Percentiles rank a stretch among this genome's conserved stretches.
Evolutionary conservation across 208 protist species (phyloP).

Genomic region (Blechomonas ayalai): DNA sequence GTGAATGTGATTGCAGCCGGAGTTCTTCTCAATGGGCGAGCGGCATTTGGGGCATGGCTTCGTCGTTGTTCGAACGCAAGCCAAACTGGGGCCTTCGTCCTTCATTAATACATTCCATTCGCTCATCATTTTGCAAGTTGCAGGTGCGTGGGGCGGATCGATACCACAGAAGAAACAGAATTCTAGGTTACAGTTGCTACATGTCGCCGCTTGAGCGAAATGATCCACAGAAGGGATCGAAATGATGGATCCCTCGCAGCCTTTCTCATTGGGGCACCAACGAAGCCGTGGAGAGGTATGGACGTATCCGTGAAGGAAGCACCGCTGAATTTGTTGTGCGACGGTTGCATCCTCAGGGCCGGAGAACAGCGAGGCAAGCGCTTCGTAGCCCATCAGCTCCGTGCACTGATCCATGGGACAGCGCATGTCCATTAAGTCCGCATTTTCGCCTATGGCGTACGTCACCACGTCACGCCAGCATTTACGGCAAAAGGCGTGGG

Average conservation of each 20-base stretch:
- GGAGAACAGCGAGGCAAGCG: constrained; percentile 1
- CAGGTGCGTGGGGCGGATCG: constrained; percentile 28
- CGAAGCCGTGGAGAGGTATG: constrained; percentile 27
- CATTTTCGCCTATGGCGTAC: neutral
- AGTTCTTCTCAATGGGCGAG: constrained; percentile 84
- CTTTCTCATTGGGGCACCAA: constrained; percentile 59
- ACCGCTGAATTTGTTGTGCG: too few species aligned
- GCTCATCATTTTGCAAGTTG: constrained; percentile 36
- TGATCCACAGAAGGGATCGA: constrained; percentile 18
- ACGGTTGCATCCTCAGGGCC: neutral
- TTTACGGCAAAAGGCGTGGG: constrained; percentile 21
- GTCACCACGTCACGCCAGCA: constrained; percentile 31
- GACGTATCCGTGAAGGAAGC: too few species aligned
- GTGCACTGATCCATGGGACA: constrained; percentile 14
- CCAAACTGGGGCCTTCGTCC: constrained; percentile 39
- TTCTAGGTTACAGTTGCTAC: constrained; percentile 23
- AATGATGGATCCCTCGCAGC: constrained; percentile 54
- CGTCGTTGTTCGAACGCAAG: constrained; percentile 48
- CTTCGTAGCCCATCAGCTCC: neutral
- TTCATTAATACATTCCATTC: constrained; percentile 38
- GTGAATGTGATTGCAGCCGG: constrained; percentile 91
- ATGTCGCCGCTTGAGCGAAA: constrained; percentile 30
- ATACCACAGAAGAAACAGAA: constrained; percentile 61
- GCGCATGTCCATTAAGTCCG: neutral
- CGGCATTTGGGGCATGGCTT: constrained; percentile 74